Conservation (phyloP, 169 alveolate genomes). For the Plasmodium ovale region DNA sequence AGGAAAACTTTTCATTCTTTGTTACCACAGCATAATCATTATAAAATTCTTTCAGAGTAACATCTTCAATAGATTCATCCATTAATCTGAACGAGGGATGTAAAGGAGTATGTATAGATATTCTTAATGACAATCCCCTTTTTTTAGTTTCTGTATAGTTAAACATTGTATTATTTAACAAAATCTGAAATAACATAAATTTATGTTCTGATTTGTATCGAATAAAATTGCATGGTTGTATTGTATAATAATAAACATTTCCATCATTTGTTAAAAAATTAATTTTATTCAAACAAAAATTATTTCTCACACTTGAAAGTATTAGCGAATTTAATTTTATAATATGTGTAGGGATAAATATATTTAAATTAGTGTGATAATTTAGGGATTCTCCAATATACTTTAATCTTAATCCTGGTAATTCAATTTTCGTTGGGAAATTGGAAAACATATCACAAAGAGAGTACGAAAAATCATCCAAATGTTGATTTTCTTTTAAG, state of each 20-base stretch:
- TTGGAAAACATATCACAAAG: constrained; percentile 34
- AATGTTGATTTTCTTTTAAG: constrained; percentile 32
- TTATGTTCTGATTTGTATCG: constrained; percentile 55
- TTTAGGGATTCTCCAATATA: constrained; percentile 50
- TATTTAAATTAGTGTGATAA: constrained; percentile 19
- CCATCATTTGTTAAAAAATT: constrained; percentile 69
- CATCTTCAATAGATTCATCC: constrained; percentile 33
- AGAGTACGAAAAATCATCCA: constrained; percentile 43
- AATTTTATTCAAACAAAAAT: constrained; percentile 27
- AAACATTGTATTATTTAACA: constrained; percentile 63
- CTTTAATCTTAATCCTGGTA: constrained; percentile 60
- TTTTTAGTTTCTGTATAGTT: constrained; percentile 51
- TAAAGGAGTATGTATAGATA: constrained; percentile 30
- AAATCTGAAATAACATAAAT: constrained; percentile 62
- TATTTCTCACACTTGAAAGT: neutral
- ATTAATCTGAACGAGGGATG: constrained; percentile 60
- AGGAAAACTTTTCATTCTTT: constrained; percentile 26
- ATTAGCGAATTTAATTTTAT: constrained; percentile 17
- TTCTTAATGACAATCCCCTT: constrained; percentile 42
- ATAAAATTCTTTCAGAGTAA: constrained; percentile 50
- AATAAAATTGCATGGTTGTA: constrained; percentile 42
- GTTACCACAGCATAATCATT: constrained; percentile 14
- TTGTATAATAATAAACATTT: constrained; percentile 45
- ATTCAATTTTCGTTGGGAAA: constrained; percentile 28
- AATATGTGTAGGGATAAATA: constrained; percentile 25